Conservation (phyloP, 1,284 basidiomycete species). For the Heterobasidion parviporum region DNA sequence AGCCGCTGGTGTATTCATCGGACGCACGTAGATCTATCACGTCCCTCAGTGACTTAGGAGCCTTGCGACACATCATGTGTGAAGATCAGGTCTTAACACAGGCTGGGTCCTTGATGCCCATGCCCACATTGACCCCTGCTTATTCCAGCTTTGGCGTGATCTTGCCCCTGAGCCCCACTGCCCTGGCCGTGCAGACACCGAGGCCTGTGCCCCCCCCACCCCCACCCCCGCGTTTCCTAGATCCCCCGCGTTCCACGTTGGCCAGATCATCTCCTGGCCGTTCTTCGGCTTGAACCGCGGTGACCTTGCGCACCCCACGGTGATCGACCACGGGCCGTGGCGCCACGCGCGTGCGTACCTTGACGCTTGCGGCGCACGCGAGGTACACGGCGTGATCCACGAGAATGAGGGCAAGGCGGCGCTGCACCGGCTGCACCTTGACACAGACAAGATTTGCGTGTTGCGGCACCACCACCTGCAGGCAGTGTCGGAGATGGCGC, state of each 20-base stretch:
- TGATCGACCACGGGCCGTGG: constrained; percentile 74
- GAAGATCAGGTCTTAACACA: no score
- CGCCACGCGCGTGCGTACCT: constrained; percentile 48
- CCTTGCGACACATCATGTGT: no score
- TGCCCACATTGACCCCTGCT: constrained; percentile 12
- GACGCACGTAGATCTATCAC: no score
- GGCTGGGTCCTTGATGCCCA: constrained; percentile 8
- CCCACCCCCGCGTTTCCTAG: constrained; percentile 1
- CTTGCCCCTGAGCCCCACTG: constrained; percentile 18
- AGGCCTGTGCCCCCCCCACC: neutral
- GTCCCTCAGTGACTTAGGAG: no score
- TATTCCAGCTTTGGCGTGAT: constrained; percentile 17
- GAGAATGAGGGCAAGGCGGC: constrained; percentile 70
- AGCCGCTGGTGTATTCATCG: no score
- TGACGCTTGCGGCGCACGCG: constrained; percentile 53
- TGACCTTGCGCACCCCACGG: constrained; percentile 54
- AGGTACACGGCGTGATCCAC: constrained; percentile 55
- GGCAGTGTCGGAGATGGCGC: constrained; percentile 62
- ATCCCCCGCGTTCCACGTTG: constrained; percentile 47
- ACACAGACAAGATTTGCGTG: constrained; percentile 63
- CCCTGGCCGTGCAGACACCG: neutral
- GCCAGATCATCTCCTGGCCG: constrained; percentile 78
- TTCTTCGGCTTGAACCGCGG: constrained; percentile 79
- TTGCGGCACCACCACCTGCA: constrained; percentile 60
- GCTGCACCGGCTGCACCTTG: constrained; percentile 65